A percentile compares a stretch with the other conserved stretches of the same genome.
These are phyloP conservation scores for Sanghuangporus sanghuang DNA, from an alignment of 1,284 basidiomycete genomes.

Conservation along the genomic window DNA sequence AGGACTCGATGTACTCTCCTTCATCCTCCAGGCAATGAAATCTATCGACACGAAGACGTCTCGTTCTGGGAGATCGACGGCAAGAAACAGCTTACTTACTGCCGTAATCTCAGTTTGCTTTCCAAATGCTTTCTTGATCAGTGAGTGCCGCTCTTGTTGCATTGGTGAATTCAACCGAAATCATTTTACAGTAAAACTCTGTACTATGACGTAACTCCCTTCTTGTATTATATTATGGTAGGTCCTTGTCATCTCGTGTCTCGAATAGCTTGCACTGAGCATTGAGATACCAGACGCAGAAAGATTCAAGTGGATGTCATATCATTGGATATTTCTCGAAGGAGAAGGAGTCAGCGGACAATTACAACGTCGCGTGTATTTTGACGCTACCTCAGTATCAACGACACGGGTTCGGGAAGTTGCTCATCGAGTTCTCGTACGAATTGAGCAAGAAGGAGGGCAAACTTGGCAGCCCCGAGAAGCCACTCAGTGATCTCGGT, in stretches of 20 bases:
- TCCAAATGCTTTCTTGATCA: constrained; percentile 99
- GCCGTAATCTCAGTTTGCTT: constrained; percentile 92
- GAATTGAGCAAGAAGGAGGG: constrained; percentile 96
- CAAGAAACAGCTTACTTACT: constrained; percentile 93
- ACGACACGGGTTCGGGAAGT: constrained; percentile 90
- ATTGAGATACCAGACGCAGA: constrained; percentile 54
- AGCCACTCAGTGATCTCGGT: constrained; percentile 94
- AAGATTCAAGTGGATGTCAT: constrained; percentile 90
- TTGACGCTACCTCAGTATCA: constrained; percentile 97
- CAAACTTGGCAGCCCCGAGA: constrained; percentile 96
- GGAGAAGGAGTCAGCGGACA: constrained; percentile 97
- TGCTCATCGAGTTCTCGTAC: constrained; percentile 98
- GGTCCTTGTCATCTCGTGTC: constrained; percentile 25
- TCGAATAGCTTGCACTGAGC: constrained; percentile 5
- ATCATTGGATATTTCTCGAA: constrained; percentile 99
- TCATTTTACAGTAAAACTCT: constrained; percentile 79
- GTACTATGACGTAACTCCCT: constrained; percentile 99
- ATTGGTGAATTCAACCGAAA: constrained; percentile 23
- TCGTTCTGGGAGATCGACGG: constrained; percentile 99
- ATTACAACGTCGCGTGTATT: constrained; percentile 99
- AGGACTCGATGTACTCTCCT: constrained; percentile 87
- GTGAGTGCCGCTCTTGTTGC: constrained; percentile 39
- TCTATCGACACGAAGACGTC: constrained; percentile 94
- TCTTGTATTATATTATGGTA: constrained; percentile 99
- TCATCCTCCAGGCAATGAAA: constrained; percentile 99